A percentile compares a stretch with the other conserved stretches of the same genome.
Evolutionary conservation across 371 early-diverging fungal genomes (phyloP).

Genomic region (Gilbertella persicaria): DNA sequence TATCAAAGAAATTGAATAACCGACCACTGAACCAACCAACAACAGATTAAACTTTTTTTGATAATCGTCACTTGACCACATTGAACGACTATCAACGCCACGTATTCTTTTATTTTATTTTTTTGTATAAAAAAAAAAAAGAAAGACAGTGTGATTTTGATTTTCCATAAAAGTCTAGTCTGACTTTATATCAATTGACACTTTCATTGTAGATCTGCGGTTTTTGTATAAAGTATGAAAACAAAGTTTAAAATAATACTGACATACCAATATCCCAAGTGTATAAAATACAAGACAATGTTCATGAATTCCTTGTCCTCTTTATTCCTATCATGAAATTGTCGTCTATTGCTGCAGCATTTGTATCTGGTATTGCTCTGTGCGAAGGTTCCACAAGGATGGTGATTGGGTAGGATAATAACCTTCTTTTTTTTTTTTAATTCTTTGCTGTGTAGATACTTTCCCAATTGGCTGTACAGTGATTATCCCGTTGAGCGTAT

Average conservation of each 20-base stretch:
- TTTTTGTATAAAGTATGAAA: too few species aligned
- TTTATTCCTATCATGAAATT: slow-evolving; percentile 12
- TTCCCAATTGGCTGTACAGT: slow-evolving; percentile 62
- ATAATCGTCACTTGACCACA: slow-evolving; percentile 3
- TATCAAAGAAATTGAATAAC: slow-evolving; percentile 11
- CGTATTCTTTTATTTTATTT: too few species aligned
- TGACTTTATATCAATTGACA: too few species aligned
- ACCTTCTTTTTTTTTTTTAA: slow-evolving; percentile 1
- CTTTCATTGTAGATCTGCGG: too few species aligned
- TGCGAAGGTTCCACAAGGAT: slow-evolving; percentile 28
- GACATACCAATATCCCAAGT: slow-evolving; percentile 20
- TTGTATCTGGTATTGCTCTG: slow-evolving; percentile 24
- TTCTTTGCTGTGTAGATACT: slow-evolving; percentile 43
- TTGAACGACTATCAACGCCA: too few species aligned
- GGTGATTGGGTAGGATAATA: slow-evolving; percentile 35
- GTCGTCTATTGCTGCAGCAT: slow-evolving; percentile 21
- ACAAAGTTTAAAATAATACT: slow-evolving; percentile 23
- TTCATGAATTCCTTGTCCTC: not conserved
- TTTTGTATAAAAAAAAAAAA: too few species aligned
- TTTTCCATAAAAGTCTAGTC: too few species aligned
- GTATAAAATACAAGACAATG: too few species aligned
- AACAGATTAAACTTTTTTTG: not conserved
- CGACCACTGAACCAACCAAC: slow-evolving; percentile 4
- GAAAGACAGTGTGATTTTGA: too few species aligned
- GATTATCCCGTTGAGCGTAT: slow-evolving; percentile 51